phyloP scores from a whole-genome alignment of 768 basidiomycete species.

The Tricholoma hemisulphureum region DNA sequence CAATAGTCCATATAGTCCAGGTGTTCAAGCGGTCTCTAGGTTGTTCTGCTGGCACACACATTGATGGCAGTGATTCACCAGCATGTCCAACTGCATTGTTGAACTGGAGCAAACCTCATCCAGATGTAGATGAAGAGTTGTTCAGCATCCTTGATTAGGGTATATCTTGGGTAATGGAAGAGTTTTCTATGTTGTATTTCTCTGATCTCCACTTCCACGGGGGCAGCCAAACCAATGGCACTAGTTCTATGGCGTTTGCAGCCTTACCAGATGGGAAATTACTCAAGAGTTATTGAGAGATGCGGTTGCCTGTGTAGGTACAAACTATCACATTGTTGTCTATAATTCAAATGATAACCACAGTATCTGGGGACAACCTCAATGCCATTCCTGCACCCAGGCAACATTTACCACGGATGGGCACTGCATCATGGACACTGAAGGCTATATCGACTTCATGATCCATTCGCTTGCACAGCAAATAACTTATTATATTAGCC shows the following conservation, averaged over 20 bases:
- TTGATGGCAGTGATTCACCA: background rate
- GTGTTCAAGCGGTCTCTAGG: background rate
- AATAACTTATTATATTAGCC: constrained; percentile 1
- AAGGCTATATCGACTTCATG: background rate
- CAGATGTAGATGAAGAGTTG: background rate
- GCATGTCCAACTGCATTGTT: background rate
- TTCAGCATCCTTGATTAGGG: background rate
- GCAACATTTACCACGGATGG: background rate
- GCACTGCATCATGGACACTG: background rate
- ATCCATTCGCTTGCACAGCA: background rate
- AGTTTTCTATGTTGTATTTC: background rate
- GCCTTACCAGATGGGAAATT: background rate
- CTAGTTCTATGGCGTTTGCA: background rate
- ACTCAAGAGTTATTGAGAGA: background rate
- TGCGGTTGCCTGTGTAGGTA: background rate
- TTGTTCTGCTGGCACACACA: background rate
- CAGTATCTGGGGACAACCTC: background rate
- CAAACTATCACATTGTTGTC: background rate
- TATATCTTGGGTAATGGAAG: background rate
- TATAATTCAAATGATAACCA: background rate
- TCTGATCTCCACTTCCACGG: background rate
- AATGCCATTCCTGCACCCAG: background rate
- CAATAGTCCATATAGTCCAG: background rate
- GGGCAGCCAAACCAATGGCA: background rate
- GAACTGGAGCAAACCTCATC: background rate